These are phyloP conservation scores for Basidiobolus meristosporus DNA, from an alignment of 371 early-diverging fungal genomes.

Conservation along the genomic window DNA sequence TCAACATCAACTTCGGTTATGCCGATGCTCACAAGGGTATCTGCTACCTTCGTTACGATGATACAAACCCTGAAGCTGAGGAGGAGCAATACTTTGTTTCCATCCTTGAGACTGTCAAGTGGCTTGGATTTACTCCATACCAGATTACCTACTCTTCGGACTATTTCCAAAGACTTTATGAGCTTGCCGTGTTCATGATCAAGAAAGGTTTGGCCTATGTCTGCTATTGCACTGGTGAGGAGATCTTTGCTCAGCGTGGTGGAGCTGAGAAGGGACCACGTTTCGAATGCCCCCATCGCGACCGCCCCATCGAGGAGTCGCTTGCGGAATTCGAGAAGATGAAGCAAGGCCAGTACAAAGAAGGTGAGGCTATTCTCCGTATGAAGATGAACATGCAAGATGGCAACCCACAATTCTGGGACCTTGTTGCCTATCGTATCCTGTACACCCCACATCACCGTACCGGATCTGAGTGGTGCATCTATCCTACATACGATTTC, in stretches of 20 bases:
- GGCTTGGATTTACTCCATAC: slow-evolving; percentile 96
- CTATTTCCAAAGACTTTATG: slow-evolving; percentile 89
- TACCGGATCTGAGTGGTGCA: slow-evolving; percentile 86
- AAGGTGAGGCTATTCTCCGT: slow-evolving; percentile 85
- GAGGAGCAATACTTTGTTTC: slow-evolving; percentile 89
- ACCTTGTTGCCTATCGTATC: slow-evolving; percentile 95
- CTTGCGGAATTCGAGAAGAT: slow-evolving; percentile 90
- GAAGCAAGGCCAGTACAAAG: slow-evolving; percentile 91
- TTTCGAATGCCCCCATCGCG: slow-evolving; percentile 79
- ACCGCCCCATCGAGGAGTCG: slow-evolving; percentile 86
- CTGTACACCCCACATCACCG: slow-evolving; percentile 82
- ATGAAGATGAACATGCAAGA: slow-evolving; percentile 98
- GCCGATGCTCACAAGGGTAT: slow-evolving; percentile 84
- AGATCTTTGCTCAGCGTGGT: slow-evolving; percentile 84
- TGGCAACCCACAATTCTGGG: slow-evolving; percentile 99
- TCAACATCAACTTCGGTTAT: slow-evolving; percentile 98
- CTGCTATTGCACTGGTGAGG: slow-evolving; percentile 91
- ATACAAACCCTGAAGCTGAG: slow-evolving; percentile 98
- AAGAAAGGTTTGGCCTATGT: slow-evolving; percentile 90
- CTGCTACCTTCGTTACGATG: slow-evolving; percentile 95
- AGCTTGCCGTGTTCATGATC: slow-evolving; percentile 81
- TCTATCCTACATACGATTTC: slow-evolving; percentile 99
- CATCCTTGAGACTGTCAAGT: slow-evolving; percentile 88
- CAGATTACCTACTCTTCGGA: slow-evolving; percentile 94
- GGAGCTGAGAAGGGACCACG: slow-evolving; percentile 78